Evolutionary conservation across 1,284 basidiomycete species (phyloP).

Genomic region (Rhizoctonia solani): DNA sequence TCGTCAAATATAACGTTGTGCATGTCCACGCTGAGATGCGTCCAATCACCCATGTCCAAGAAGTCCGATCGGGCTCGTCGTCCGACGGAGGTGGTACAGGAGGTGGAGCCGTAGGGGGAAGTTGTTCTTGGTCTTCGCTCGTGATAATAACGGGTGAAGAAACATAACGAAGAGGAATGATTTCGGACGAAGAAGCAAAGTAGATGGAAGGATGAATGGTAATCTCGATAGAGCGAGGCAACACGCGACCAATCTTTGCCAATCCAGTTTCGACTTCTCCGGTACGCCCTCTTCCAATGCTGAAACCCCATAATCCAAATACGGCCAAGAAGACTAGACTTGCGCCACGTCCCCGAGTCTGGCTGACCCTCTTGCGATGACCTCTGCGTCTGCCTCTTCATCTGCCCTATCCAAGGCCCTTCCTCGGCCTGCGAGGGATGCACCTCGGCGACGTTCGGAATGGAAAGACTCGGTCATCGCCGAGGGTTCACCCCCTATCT

Average conservation of each 20-base stretch:
- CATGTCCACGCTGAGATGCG: constrained; percentile 91
- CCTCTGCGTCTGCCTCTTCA: neutral
- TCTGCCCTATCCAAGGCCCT: neutral
- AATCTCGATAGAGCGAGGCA: neutral
- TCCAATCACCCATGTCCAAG: constrained; percentile 63
- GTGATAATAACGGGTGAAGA: neutral
- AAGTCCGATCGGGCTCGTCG: constrained; percentile 19
- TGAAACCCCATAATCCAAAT: constrained; percentile 70
- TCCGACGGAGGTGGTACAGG: constrained; percentile 41
- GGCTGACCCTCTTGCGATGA: constrained; percentile 25
- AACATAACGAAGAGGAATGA: constrained; percentile 4
- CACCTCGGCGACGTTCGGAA: constrained; percentile 57
- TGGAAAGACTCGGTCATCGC: constrained; percentile 69
- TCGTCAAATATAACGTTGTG: constrained; percentile 88
- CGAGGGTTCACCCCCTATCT: constrained; percentile 59
- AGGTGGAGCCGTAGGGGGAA: constrained; percentile 23
- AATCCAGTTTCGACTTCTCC: constrained; percentile 42
- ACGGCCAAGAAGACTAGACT: constrained; percentile 73
- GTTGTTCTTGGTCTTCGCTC: neutral
- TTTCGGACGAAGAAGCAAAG: neutral
- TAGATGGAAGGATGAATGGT: constrained; percentile 16
- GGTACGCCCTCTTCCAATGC: constrained; percentile 42
- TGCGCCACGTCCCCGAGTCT: constrained; percentile 60
- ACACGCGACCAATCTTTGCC: constrained; percentile 37
- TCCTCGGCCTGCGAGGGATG: constrained; percentile 19